These are phyloP conservation scores for Emmonsia crescens DNA, from an alignment of 2,329 filamentous ascomycete species.

Conservation along the genomic window DNA sequence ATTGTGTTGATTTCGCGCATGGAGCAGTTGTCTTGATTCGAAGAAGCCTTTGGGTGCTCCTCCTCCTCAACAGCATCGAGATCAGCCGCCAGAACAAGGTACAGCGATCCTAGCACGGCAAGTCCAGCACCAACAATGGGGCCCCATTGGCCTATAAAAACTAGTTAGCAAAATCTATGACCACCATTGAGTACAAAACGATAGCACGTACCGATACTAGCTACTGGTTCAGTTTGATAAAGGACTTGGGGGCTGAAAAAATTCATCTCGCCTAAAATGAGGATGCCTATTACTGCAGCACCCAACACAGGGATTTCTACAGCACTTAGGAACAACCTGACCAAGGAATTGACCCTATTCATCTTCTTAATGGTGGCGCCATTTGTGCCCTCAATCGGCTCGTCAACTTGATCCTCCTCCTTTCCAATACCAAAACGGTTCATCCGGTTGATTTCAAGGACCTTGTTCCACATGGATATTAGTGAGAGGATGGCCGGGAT, in stretches of 20 bases:
- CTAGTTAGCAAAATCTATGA: constrained; percentile 7
- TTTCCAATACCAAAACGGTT: constrained; percentile 28
- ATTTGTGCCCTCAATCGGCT: constrained; percentile 44
- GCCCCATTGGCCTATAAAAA: constrained; percentile 23
- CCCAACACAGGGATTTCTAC: constrained; percentile 50
- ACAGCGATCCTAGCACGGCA: constrained; percentile 49
- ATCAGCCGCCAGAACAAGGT: constrained; percentile 38
- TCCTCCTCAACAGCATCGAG: constrained; percentile 19
- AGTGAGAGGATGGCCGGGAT: constrained; percentile 53
- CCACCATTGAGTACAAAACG: neutral
- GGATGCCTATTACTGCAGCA: constrained; percentile 47
- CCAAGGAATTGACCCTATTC: constrained; percentile 30
- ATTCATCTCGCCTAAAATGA: constrained; percentile 53
- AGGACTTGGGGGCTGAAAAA: constrained; percentile 48
- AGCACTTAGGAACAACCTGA: constrained; percentile 27
- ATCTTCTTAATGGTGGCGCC: constrained; percentile 43
- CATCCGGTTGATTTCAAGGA: constrained; percentile 52
- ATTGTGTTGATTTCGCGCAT: constrained; percentile 4
- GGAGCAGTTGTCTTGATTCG: constrained; percentile 19
- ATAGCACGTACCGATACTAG: constrained; percentile 44
- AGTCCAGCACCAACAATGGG: constrained; percentile 44
- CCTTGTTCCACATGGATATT: constrained; percentile 53
- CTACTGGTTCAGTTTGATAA: constrained; percentile 53
- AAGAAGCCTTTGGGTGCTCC: constrained; percentile 4
- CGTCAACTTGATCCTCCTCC: constrained; percentile 21